These are phyloP conservation scores for Neolentinus lepideus DNA, from an alignment of 1,284 basidiomycete genomes.

Conservation along the genomic window DNA sequence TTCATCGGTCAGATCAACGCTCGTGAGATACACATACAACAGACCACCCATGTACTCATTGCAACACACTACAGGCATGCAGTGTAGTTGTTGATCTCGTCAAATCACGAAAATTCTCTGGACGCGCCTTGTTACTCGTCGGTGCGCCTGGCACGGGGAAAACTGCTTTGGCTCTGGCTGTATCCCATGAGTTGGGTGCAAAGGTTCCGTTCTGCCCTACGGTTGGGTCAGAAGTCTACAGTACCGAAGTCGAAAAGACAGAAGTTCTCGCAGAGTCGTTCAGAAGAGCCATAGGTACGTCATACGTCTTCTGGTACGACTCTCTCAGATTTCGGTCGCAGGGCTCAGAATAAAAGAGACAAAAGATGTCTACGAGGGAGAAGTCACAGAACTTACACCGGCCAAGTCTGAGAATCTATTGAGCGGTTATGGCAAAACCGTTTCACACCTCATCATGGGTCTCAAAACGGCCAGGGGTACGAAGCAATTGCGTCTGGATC, in stretches of 20 bases:
- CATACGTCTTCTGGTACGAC: neutral
- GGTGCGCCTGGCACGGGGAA: constrained; percentile 93
- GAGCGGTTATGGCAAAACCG: constrained; percentile 97
- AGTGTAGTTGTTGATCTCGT: constrained; percentile 89
- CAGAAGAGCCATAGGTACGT: constrained; percentile 89
- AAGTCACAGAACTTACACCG: constrained; percentile 95
- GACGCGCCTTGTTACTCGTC: constrained; percentile 80
- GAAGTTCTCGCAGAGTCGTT: constrained; percentile 97
- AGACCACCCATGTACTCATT: too few relatives aligned
- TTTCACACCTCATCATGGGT: constrained; percentile 93
- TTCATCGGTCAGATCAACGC: constrained; percentile 91
- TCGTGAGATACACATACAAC: constrained; percentile 84
- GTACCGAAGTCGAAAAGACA: constrained; percentile 97
- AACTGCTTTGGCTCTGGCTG: constrained; percentile 90
- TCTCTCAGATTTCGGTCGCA: constrained; percentile 29
- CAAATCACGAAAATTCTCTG: constrained; percentile 86
- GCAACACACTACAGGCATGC: constrained; percentile 56
- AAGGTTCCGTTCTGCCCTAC: constrained; percentile 99
- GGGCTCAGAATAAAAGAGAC: constrained; percentile 96
- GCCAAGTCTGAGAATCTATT: constrained; percentile 93
- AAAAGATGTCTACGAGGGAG: constrained; percentile 98
- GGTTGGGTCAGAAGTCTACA: constrained; percentile 97
- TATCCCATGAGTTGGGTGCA: constrained; percentile 89
- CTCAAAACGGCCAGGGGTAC: constrained; percentile 99
- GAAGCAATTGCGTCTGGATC: constrained; percentile 93